Evolutionary conservation across 345 rosid genomes (phyloP).

Genomic region (Iberis pinnata): DNA sequence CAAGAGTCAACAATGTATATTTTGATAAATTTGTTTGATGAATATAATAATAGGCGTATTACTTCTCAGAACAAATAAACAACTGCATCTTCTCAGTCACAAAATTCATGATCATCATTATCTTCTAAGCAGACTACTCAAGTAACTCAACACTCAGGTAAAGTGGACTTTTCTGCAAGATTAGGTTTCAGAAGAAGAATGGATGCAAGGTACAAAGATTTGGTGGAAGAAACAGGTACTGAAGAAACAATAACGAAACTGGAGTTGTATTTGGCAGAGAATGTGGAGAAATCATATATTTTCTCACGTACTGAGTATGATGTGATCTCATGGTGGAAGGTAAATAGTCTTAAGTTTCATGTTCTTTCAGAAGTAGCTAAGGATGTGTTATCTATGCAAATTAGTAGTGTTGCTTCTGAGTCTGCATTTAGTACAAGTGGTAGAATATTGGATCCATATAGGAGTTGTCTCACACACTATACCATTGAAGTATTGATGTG

Average conservation of each 20-base stretch:
- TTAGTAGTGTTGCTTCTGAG: background rate
- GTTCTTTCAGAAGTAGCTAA: background rate
- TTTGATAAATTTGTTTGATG: background rate
- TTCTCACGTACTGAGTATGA: background rate
- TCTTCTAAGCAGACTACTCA: background rate
- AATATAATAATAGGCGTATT: background rate
- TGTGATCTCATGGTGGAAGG: background rate
- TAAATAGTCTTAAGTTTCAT: background rate
- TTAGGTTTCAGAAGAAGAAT: background rate
- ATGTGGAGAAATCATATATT: background rate
- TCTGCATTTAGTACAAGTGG: too few species aligned
- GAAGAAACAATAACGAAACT: background rate
- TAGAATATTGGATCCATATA: too few species aligned
- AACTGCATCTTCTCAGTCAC: background rate
- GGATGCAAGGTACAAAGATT: background rate
- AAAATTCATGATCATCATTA: background rate
- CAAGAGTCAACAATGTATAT: background rate
- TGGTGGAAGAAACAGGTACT: background rate
- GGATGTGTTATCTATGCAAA: background rate
- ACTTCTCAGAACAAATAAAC: background rate
- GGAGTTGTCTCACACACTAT: too few species aligned
- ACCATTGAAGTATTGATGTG: too few species aligned
- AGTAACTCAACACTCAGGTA: background rate
- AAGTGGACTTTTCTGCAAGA: background rate
- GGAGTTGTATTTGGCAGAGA: background rate